Evolutionary conservation across 108 stramenopile species (phyloP), one percentile per base, ranked within the genome.

Genomic region (Discostella pseudostelligera): DNA sequence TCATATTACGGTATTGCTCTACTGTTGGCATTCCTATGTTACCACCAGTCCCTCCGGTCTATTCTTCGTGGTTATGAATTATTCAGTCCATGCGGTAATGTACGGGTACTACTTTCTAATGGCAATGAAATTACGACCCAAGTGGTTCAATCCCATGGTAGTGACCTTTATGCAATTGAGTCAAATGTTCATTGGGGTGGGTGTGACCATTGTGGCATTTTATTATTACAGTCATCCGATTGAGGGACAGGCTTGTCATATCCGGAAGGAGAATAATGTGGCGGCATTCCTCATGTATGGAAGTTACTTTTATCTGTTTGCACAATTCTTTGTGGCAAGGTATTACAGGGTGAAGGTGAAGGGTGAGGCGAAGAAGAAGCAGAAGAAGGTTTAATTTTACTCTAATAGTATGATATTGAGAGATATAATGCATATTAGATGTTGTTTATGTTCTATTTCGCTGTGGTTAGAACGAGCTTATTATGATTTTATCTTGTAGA

Each of bases 41-140:
- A 85, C 87, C 57, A 83, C 79, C 47, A 72, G 88, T n/a, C 85
- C 94, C 59, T 65, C 80, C n/a, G 98, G 96, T 20, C 80, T 99
- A 39, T 94, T 96, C 84, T 99, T 99, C 74, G 90, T 93, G 17
- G 94, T 93, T n/a, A 98, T 99, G 97, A 99, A 99, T 80, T 99
- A 98, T 83, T 69, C 87, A 26, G 99, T 99, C 16, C 99, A 99
- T 62, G 94, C 96, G 29, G 72, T 96, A 58, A 99, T 99, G 99
- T 99, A 99, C 85, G 81, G 85, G 20, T 99, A 99, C 74, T 99
- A 98, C 87, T 95, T 88, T 62, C 83, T 98, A 40, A 93, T 93
- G 89, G 96, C 97, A 17, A 71, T 95, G 22, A 77, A 82, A 53
- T 53, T 67, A 48, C 70, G 77, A 54, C 88, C 93, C 56, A 85